Evolutionary conservation across 2,329 filamentous ascomycete genomes (phyloP), one percentile per base, ranked within the genome.

Genomic region (Pseudogymnoascus sp.): DNA sequence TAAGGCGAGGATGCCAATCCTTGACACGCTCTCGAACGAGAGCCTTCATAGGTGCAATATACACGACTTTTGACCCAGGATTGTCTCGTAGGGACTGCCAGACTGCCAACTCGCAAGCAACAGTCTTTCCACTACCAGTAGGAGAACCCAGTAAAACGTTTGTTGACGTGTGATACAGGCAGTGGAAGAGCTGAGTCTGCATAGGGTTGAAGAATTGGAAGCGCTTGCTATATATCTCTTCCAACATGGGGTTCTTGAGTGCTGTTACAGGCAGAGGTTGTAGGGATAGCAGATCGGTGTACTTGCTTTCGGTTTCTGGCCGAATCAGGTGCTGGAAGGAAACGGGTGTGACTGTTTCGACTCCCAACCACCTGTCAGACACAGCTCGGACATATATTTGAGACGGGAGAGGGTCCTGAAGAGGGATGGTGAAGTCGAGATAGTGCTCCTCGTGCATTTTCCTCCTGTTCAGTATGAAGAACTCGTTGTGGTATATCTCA

Each of bases 151-250:
- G 83, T 2, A 99, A 83, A 4, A 99, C 93, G 71, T 99, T 99
- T 52, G 90, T 88, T 6, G 89, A 77, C 0, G 95, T 97, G 73
- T 97, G 89, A 68, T 99, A 99, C 35, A 99, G 83, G 12, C 91
- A 93, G 71, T 99, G 95, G 76, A 99, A 99, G 60, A 99, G 91
- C 71, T 99, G 95, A 0, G 95, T 97, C 75, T 99, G 95, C 96
- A 99, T 97, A 0, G 95, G 95, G 72, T 99, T 99, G 81, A 99
- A 99, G 76, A 88, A 99, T 67, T 95, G 88, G 75, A 99, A 99
- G 33, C 92, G 85, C 72, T 93, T 81, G 0, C 83, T 87, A 71
- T 99, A 99, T 1, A 99, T 83, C 65, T 95, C 91, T 73, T 99
- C 93, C 0, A 99, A 76, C 0, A 87, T 80, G 0, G 91, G 87